Base-by-base conservation (phyloP, 768 basidiomycete species). In the Suillus subaureus region DNA sequence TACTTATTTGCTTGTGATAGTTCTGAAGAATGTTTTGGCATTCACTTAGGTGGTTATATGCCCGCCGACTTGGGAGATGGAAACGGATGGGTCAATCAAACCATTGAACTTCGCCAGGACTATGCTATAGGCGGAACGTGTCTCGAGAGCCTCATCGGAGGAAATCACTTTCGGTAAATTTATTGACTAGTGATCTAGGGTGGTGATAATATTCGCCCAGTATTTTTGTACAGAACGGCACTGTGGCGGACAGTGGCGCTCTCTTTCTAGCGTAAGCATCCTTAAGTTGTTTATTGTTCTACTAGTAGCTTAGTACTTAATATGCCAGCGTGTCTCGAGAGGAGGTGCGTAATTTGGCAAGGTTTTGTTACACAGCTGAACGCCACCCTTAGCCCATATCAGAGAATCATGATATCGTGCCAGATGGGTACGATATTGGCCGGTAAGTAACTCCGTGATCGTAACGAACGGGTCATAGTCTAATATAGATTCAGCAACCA, bases 181-280 rank as follows among this genome's bases (percentile, higher is more conserved):
- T 33, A 49, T 13, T 21, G 26, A 37, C 21, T 45, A 4, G n/a
- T 3, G 7, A 35, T 47, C 35, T 37, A 26, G 61, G 31, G 28
- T 33, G 15, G 35, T 31, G 16, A 54, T 54, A 37, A 43, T 23
- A 39, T 52, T 26, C 21, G 28, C 23, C 18, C 68, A 87, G 87
- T 16, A 79, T 86, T 6, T 89, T 73, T 73, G 81, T 81, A 49
- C 89, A 91, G 73, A 86, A 89, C 67, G 89, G 89, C 1, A 72
- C 84, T 4, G 26, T 35, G 18, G 89, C 88, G 2, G 45, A 82
- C 61, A 84, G 74, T 39, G 79, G 79, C 0, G 82, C 84, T 4
- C 73, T 89, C 35, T 92, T 91, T 74, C 79, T 88, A 23, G 86
- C 85, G 85, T 87, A 72, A 69, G 85, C 75, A 2, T 3, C 37